Base-by-base conservation (phyloP, 2,329 filamentous ascomycete species). In the Sarocladiaceae sp. region DNA sequence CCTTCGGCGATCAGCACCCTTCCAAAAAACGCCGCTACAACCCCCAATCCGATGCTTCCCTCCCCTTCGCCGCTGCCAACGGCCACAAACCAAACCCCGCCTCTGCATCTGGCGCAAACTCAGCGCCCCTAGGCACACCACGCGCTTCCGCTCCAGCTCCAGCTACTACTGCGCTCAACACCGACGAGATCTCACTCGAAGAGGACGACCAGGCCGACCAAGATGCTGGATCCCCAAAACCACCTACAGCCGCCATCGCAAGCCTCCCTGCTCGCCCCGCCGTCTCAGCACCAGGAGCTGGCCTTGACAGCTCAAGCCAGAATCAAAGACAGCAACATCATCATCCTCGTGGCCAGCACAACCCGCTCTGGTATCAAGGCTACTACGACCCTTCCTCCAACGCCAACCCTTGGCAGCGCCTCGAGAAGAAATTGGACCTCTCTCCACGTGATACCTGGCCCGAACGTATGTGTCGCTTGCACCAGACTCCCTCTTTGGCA, bases 321-420 rank as follows among this genome's bases (percentile, higher is more conserved):
- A n/a, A n/a, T n/a, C n/a, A n/a, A n/a, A n/a, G n/a, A n/a, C n/a
- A n/a, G n/a, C n/a, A n/a, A n/a, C n/a, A n/a, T n/a, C n/a, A n/a
- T n/a, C n/a, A n/a, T 37, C 41, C 13, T 15, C 20, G 26, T 47
- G 37, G 37, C 9, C n/a, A 41, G 4, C 18, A 16, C 18, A 43
- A 43, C n/a, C 40, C 66, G 47, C 64, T 62, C 1, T 86, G 83
- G 68, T 85, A 82, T 61, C 65, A 73, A 31, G 79, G 72, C 27
- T 87, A 85, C 59, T 89, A 88, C 59, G 76, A 86, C 47, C 74
- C 77, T 0, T 73, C 70, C 47, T 85, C 82, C 49, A 78, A 87
- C 53, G 72, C 82, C 57, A 87, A 90, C 57, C 85, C 85, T 0
- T 90, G 85, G 85, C 74, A 71, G 42, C 60, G 57, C 7, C 61